Percentiles rank a stretch among this genome's conserved stretches.
Evolutionary conservation across 1,284 basidiomycete species (phyloP).

Genomic region (Moniliophthora roreri): DNA sequence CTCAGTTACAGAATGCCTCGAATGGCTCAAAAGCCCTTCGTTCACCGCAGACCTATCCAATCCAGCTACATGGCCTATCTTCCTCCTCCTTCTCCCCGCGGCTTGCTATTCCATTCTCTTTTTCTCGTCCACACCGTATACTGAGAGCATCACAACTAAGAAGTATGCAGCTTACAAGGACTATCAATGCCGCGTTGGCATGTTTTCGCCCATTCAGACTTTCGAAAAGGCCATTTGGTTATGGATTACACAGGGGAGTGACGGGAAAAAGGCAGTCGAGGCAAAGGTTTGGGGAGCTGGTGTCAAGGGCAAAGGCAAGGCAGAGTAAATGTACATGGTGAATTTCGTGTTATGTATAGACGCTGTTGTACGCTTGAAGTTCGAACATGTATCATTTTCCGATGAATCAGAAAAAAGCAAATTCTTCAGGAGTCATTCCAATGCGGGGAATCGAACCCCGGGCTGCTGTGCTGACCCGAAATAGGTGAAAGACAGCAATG

Average conservation of each 20-base stretch:
- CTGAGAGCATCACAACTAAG: constrained; percentile 73
- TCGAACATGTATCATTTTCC: no score
- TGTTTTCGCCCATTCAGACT: no score
- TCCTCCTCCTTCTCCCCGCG: constrained; percentile 51
- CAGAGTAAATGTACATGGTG: no score
- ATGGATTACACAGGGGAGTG: no score
- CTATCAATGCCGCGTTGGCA: no score
- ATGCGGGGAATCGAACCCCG: constrained; percentile 18
- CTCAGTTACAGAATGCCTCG: constrained; percentile 21
- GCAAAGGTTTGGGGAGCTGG: no score
- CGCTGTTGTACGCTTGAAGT: no score
- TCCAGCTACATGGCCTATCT: constrained; percentile 16
- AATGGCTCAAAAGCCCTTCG: constrained; percentile 15
- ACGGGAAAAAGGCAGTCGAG: no score
- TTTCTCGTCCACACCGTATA: constrained; percentile 72
- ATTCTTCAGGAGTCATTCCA: constrained; percentile 13
- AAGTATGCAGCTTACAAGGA: constrained; percentile 63
- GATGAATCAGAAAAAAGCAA: no score
- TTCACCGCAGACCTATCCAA: not conserved
- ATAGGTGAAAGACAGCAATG: constrained; percentile 14
- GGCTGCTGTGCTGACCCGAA: constrained; percentile 11
- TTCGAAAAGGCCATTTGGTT: no score
- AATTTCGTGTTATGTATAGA: no score
- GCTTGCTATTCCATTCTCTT: constrained; percentile 68
- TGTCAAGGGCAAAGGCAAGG: no score